Conservation (phyloP, 2,329 filamentous ascomycete genomes). For the Xylariomycetidae sp. region DNA sequence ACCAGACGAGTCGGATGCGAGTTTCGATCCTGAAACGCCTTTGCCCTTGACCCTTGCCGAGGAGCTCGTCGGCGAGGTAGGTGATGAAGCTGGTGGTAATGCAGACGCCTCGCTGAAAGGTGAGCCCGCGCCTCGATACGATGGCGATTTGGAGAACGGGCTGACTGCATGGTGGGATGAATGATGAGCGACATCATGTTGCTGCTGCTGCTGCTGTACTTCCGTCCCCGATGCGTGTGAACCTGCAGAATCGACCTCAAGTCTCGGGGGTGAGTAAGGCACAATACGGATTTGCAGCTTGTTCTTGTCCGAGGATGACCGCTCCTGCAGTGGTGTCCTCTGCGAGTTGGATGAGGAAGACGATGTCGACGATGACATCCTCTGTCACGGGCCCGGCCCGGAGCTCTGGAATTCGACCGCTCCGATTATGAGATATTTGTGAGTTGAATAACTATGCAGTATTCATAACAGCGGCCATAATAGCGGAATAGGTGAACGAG, state of each 20-base stretch:
- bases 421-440: conserved; percentile 10
- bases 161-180: conserved; percentile 12
- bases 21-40: conserved; percentile 43
- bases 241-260: conserved; percentile 20
- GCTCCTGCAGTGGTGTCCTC: conserved; percentile 33
- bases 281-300: conserved; percentile 42
- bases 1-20: conserved; percentile 28
- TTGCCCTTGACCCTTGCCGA: conserved; percentile 33
- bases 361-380: conserved; percentile 28
- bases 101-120: conserved; percentile 28
- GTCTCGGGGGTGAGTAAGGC: conserved; percentile 42
- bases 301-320: conserved; percentile 37
- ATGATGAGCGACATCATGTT: conserved; percentile 12
- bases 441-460: conserved; percentile 13
- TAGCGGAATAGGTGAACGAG: conserved; percentile 11
- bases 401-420: conserved; percentile 10
- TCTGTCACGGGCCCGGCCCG: conserved; percentile 20
- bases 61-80: conserved; percentile 27
- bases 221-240: conserved; percentile 15
- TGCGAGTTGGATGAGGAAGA: conserved; percentile 20
- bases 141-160: conserved; percentile 16
- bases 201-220: no score
- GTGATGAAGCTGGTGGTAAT: conserved; percentile 29
- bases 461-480: conserved; percentile 18
- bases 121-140: conserved; percentile 15